A percentile compares a stretch with the other conserved stretches of the same genome.
These are phyloP conservation scores for Epichloe typhina DNA, from an alignment of 2,329 filamentous ascomycete genomes.

Conservation along the genomic window DNA sequence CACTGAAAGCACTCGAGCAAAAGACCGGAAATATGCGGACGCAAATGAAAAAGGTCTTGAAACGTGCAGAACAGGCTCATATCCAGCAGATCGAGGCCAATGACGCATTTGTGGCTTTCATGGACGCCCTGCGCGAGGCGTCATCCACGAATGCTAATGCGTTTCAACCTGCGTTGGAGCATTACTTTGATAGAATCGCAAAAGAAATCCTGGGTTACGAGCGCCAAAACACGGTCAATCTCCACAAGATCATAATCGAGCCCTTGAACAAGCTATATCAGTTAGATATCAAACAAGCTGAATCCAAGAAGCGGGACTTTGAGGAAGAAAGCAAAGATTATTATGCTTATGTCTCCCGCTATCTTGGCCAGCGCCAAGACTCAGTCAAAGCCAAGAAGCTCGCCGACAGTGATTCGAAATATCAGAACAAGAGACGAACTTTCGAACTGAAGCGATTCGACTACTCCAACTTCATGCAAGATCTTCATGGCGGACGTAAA, in stretches of 20 bases:
- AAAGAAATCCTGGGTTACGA: conserved; percentile 83
- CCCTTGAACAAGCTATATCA: conserved; percentile 86
- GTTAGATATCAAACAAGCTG: conserved; percentile 93
- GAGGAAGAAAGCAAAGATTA: conserved; percentile 98
- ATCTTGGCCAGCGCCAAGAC: conserved; percentile 92
- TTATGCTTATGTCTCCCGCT: conserved; percentile 87
- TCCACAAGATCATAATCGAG: conserved; percentile 91
- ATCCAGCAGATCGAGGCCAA: conserved; percentile 72
- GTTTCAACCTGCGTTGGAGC: conserved; percentile 90
- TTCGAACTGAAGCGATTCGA: conserved; percentile 98
- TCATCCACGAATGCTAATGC: conserved; percentile 87
- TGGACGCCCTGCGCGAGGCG: conserved; percentile 76
- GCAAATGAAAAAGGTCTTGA: conserved; percentile 92
- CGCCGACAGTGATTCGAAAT: conserved; percentile 88
- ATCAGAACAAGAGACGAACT: conserved; percentile 81
- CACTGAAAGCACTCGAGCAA: conserved; percentile 90
- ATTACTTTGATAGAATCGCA: conserved; percentile 96
- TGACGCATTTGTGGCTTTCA: conserved; percentile 68
- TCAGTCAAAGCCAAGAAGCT: conserved; percentile 96
- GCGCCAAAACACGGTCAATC: conserved; percentile 65
- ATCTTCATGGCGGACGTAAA: conserved; percentile 96
- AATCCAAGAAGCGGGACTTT: conserved; percentile 93
- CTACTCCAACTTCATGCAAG: conserved; percentile 98
- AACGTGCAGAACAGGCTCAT: conserved; percentile 82
- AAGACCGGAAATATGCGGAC: conserved; percentile 90